phyloP scores from a whole-genome alignment of 1,284 basidiomycete species.

The Ustilago shanxiensis region DNA sequence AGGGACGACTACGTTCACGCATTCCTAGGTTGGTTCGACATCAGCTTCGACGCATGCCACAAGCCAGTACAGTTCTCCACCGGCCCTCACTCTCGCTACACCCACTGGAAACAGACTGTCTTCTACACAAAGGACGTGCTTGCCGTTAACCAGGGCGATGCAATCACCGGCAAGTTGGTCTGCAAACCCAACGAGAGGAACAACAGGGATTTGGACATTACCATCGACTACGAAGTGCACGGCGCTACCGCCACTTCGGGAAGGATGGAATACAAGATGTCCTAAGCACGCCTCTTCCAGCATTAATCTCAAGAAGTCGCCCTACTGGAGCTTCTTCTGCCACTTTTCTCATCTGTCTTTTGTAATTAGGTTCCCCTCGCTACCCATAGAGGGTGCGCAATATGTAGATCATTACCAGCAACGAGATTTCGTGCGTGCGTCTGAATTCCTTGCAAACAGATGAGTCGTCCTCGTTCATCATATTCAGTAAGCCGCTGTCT shows the following conservation, averaged over 20 bases:
- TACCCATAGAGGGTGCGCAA: not conserved
- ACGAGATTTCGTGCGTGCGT: not conserved
- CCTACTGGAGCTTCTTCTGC: not conserved
- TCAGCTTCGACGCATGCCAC: slow-evolving; percentile 94
- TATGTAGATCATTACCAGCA: slow-evolving; percentile 4
- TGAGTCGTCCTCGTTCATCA: not conserved
- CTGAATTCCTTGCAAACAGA: not conserved
- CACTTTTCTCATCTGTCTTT: not conserved
- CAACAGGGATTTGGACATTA: slow-evolving; percentile 68
- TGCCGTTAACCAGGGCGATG: slow-evolving; percentile 63
- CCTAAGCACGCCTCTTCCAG: slow-evolving; percentile 5
- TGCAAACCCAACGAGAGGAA: slow-evolving; percentile 67
- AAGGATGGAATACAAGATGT: slow-evolving; percentile 69
- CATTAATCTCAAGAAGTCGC: not conserved
- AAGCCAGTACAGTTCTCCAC: slow-evolving; percentile 81
- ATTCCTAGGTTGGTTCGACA: slow-evolving; percentile 99
- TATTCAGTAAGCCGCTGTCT: too few species aligned
- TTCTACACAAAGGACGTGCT: slow-evolving; percentile 68
- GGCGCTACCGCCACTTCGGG: slow-evolving; percentile 47
- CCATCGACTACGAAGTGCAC: slow-evolving; percentile 61
- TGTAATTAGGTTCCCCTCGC: slow-evolving; percentile 11
- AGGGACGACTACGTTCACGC: slow-evolving; percentile 95
- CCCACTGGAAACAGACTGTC: slow-evolving; percentile 71
- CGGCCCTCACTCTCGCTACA: slow-evolving; percentile 68
- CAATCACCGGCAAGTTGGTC: slow-evolving; percentile 59